Base-by-base conservation (phyloP, 2,329 filamentous ascomycete genomes). In the Corniculantispora saksenae region DNA sequence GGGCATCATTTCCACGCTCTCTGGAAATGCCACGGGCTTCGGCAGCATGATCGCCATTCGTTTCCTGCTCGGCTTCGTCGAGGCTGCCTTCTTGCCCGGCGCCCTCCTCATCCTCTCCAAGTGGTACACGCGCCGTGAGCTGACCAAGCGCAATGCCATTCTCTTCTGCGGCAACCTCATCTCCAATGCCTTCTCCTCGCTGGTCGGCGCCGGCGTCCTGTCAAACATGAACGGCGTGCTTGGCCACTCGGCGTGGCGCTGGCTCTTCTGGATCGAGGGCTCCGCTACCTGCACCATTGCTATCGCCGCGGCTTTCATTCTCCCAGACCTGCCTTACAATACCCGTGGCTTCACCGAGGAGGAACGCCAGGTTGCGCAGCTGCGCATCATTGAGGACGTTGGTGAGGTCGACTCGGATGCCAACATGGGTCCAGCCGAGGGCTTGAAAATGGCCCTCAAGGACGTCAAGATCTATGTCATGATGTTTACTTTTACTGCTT, bases 71-170 rank as follows among this genome's bases (percentile, higher is more conserved):
- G 77, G 77, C 27, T 72, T 79, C 47, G 74, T 77, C 38, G 77
- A 79, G 63, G 75, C 75, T 12, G 77, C 78, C 35, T 81, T 79
- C 66, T 81, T 80, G 80, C 85, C 85, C 1, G 85, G 86, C 12
- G 86, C 86, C 69, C 76, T 90, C 3, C 91, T 88, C 77, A 90
- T 86, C 69, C 80, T 91, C 45, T 81, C 78, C 65, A 83, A 80
- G 62, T 91, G 89, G 89, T 92, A 92, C 70, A 91, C 88, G 0
- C 83, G 89, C 53, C 86, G 87, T 67, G 90, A 91, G 73, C 80
- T 91, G 1, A 86, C 84, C 12, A 77, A 90, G n/a, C 82, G 89
- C 12, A 90, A 86, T 17, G 87, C 88, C 2, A 78, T 89, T 23
- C 81, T 91, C 8, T 91, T 91, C 73, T 86, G 88, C 0, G 91